Percentiles rank a stretch among this genome's conserved stretches.
These are phyloP conservation scores for Tetrapisispora pingtungensis DNA, from an alignment of 805 yeast genomes.

Conservation along the genomic window DNA sequence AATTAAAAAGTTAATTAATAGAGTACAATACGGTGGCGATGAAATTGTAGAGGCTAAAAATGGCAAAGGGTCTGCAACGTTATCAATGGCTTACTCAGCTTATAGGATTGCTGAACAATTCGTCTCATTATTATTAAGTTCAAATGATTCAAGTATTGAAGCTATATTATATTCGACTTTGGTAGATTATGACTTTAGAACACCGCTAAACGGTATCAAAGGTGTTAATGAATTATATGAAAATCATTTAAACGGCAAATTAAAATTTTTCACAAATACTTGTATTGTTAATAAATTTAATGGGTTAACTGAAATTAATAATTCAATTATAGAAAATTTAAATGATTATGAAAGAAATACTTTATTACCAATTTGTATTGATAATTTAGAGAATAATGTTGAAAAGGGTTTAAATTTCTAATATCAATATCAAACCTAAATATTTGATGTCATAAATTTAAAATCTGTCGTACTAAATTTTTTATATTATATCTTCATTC, in stretches of 20 bases:
- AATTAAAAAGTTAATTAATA: constrained; percentile 45
- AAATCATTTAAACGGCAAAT: neutral
- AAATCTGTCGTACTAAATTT: too few relatives aligned
- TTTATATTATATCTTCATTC: too few relatives aligned
- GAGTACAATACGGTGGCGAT: constrained; percentile 84
- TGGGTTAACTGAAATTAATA: constrained; percentile 49
- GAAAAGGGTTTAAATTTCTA: constrained; percentile 10
- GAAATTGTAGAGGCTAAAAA: constrained; percentile 79
- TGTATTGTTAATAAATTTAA: constrained; percentile 37
- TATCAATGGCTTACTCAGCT: constrained; percentile 83
- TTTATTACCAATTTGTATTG: constrained; percentile 19
- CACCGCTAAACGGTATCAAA: constrained; percentile 3
- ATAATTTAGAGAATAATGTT: constrained; percentile 16
- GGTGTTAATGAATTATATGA: constrained; percentile 9
- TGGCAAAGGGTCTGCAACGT: constrained; percentile 77
- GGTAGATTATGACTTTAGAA: neutral
- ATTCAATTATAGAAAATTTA: constrained; percentile 39
- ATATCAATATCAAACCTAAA: too few relatives aligned
- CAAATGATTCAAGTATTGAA: neutral
- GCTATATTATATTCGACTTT: constrained; percentile 1
- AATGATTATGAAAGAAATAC: constrained; percentile 42
- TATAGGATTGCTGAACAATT: constrained; percentile 50
- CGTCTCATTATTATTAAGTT: neutral
- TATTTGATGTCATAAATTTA: too few relatives aligned
- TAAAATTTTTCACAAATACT: constrained; percentile 53